Evolutionary conservation across 768 basidiomycete species (phyloP).

Genomic region (Kwoniella mangroviensis): DNA sequence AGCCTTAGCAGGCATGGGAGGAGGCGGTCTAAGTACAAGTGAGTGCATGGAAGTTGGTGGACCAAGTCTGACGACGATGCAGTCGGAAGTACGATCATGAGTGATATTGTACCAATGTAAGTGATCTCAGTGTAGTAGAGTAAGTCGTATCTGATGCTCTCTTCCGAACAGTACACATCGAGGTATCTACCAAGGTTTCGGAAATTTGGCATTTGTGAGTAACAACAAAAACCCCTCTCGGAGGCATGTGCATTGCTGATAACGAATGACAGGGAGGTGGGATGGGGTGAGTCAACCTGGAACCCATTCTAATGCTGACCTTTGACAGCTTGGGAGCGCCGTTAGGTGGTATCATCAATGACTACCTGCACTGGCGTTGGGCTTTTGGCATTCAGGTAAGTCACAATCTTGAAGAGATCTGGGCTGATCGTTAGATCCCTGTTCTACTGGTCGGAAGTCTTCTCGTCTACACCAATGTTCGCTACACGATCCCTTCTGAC

Average conservation of each 20-base stretch:
- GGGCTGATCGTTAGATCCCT: conserved; percentile 13
- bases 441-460: conserved; percentile 7
- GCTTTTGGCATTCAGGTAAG: conserved; percentile 48
- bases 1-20: conserved; percentile 48
- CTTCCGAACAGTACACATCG: conserved; percentile 52
- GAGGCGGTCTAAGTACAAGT: conserved; percentile 42
- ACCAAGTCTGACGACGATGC: not conserved
- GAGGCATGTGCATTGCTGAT: not conserved
- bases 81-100: conserved; percentile 66
- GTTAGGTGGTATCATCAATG: conserved; percentile 66
- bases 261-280: conserved; percentile 2
- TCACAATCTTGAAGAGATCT: not conserved
- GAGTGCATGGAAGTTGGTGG: not conserved
- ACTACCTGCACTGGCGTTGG: conserved; percentile 76
- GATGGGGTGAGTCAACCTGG: conserved; percentile 14
- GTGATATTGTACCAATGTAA: conserved; percentile 85
- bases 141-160: not conserved
- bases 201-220: conserved; percentile 62
- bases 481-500: conserved; percentile 17
- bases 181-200: conserved; percentile 82
- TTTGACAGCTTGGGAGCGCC: conserved; percentile 56
- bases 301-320: not conserved
- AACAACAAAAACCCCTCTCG: conserved; percentile 61
- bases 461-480: conserved; percentile 17
- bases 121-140: conserved; percentile 6